phyloP scores from a whole-genome alignment of 106 monocot species.

The Alisma plantagoaquatica region DNA sequence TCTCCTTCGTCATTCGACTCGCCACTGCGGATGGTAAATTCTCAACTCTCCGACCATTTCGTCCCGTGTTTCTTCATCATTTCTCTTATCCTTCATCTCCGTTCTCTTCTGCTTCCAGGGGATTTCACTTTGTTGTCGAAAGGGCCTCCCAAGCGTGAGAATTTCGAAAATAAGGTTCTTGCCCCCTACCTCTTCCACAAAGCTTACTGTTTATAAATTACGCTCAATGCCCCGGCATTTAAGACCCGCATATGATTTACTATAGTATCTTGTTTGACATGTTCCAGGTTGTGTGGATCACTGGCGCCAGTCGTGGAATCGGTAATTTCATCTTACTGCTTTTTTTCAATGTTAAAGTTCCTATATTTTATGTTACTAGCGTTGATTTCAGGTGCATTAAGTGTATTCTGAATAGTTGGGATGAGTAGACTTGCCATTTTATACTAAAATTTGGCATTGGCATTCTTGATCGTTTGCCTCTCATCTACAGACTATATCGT shows the following conservation, averaged over 20 bases:
- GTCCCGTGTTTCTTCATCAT: not conserved
- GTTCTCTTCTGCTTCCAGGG: slow-evolving; percentile 4
- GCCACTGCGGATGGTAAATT: slow-evolving; percentile 12
- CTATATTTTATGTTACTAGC: not conserved
- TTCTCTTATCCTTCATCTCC: not conserved
- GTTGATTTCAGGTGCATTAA: no score
- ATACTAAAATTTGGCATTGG: no score
- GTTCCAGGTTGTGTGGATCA: slow-evolving; percentile 49
- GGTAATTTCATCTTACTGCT: slow-evolving; percentile 24
- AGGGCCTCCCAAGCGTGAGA: slow-evolving; percentile 13
- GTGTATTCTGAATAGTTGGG: no score
- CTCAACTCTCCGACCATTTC: not conserved
- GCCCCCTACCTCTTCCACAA: not conserved
- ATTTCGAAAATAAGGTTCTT: slow-evolving; percentile 17
- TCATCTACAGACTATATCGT: no score
- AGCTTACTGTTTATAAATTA: not conserved
- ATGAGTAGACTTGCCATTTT: no score
- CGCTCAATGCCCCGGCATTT: not conserved
- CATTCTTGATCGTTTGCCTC: no score
- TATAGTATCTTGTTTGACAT: not conserved
- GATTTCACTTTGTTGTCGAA: slow-evolving; percentile 22
- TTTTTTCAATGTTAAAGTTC: not conserved
- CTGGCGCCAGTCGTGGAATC: slow-evolving; percentile 94
- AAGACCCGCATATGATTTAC: no score
- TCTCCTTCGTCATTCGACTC: slow-evolving; percentile 4